Evolutionary conservation across 2,329 filamentous ascomycete genomes (phyloP).

Genomic region (Setomelanomma holmii): DNA sequence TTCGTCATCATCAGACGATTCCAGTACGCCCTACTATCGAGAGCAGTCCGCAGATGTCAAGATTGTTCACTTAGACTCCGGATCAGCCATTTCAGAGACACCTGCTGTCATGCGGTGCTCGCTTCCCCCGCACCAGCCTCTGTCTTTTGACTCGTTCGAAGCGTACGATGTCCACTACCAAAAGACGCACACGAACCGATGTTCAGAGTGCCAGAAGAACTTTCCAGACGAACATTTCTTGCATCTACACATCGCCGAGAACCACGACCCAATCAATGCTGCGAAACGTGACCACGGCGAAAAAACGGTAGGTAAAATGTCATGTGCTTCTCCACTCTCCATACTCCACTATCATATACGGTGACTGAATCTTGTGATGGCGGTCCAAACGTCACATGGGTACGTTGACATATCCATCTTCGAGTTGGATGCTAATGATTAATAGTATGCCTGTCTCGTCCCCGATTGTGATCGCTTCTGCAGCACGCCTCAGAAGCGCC

Average conservation of each 20-base stretch:
- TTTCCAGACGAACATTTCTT: slow-evolving; percentile 86
- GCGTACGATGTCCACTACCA: slow-evolving; percentile 90
- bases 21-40: slow-evolving; percentile 38
- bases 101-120: slow-evolving; percentile 74
- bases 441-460: slow-evolving; percentile 85
- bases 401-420: slow-evolving; percentile 9
- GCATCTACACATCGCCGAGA: slow-evolving; percentile 85
- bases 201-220: slow-evolving; percentile 83
- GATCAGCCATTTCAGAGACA: slow-evolving; percentile 28
- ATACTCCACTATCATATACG: neutral
- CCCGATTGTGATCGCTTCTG: slow-evolving; percentile 87
- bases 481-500: slow-evolving; percentile 80
- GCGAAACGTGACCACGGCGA: slow-evolving; percentile 80
- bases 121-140: slow-evolving; percentile 77
- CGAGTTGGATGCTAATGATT: slow-evolving; percentile 12
- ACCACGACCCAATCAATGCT: slow-evolving; percentile 81
- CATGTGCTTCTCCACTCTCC: slow-evolving; percentile 5
- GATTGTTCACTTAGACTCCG: slow-evolving; percentile 63
- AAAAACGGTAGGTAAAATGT: slow-evolving; percentile 77
- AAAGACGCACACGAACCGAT: slow-evolving; percentile 82
- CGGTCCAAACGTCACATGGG: neutral
- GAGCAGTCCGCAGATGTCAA: slow-evolving; percentile 46
- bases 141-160: slow-evolving; percentile 75
- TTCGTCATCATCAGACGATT: slow-evolving; percentile 50
- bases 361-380: neutral